Evolutionary conservation across 805 yeast species (phyloP).

Genomic region (Isabelozyma heimii): DNA sequence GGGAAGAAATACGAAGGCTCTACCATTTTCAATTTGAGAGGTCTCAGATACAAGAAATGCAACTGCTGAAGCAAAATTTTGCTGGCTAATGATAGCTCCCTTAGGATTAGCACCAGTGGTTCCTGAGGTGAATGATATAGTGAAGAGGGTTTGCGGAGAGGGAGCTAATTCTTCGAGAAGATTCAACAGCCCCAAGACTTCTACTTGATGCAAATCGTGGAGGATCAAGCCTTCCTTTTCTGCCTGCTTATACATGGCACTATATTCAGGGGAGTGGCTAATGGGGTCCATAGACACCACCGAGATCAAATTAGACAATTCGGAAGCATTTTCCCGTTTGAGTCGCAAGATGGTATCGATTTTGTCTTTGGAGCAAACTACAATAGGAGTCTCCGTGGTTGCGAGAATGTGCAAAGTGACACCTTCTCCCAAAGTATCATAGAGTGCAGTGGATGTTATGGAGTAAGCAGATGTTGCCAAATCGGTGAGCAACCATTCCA

Average conservation of each 20-base stretch:
- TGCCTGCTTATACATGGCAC: constrained; percentile 10
- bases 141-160: constrained; percentile 45
- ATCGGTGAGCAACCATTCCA: constrained; percentile 8
- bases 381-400: constrained; percentile 13
- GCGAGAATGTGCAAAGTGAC: constrained; percentile 18
- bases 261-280: background rate
- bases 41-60: constrained; percentile 32
- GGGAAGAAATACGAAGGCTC: constrained; percentile 26
- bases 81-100: constrained; percentile 61
- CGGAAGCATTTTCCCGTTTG: constrained; percentile 10
- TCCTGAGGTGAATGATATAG: constrained; percentile 73
- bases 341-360: constrained; percentile 9
- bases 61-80: constrained; percentile 47
- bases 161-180: constrained; percentile 43
- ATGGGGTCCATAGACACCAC: constrained; percentile 22
- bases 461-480: constrained; percentile 14
- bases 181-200: constrained; percentile 26
- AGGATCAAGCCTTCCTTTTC: constrained; percentile 16
- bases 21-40: constrained; percentile 2
- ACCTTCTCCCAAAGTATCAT: constrained; percentile 16
- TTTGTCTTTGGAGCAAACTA: constrained; percentile 15
- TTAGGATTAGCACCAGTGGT: constrained; percentile 70
- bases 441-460: constrained; percentile 17
- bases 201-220: constrained; percentile 30
- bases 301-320: constrained; percentile 15